Percentiles rank a stretch among this genome's conserved stretches.
Conservation (phyloP, 768 basidiomycete species). For the Russula virescens region DNA sequence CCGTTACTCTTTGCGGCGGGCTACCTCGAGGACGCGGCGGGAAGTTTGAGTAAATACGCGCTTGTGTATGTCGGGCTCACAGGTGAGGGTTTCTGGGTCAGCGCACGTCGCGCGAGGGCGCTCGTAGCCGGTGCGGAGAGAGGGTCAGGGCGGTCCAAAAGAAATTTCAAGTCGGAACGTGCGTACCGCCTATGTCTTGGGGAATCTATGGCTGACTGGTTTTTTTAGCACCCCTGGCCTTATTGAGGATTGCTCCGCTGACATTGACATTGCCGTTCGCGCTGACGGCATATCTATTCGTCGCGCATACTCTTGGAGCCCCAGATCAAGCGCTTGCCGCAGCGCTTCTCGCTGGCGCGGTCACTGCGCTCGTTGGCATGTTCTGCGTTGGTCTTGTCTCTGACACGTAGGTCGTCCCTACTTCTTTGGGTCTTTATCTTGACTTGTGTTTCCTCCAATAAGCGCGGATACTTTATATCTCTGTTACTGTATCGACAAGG, state of each 20-base stretch:
- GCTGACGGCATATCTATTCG: conserved; percentile 78
- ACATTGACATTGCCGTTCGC: conserved; percentile 80
- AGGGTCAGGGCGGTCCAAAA: conserved; percentile 37
- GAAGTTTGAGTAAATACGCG: conserved; percentile 54
- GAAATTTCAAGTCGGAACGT: conserved; percentile 56
- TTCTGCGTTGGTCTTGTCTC: conserved; percentile 79
- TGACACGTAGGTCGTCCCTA: conserved; percentile 50
- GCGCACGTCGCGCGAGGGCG: conserved; percentile 50
- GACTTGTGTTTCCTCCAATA: neutral
- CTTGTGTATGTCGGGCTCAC: conserved; percentile 52
- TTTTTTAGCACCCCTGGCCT: conserved; percentile 51
- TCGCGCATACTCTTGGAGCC: conserved; percentile 70
- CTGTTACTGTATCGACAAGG: conserved; percentile 62
- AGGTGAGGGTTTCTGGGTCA: conserved; percentile 46
- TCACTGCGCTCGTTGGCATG: conserved; percentile 75
- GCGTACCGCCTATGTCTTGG: conserved; percentile 25
- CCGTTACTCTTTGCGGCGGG: conserved; percentile 38
- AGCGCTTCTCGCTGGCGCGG: conserved; percentile 67
- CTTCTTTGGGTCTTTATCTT: neutral
- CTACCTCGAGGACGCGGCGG: conserved; percentile 42
- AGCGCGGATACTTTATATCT: conserved; percentile 63
- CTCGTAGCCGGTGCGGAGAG: conserved; percentile 53
- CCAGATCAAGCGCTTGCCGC: conserved; percentile 72
- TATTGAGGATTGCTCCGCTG: conserved; percentile 72
- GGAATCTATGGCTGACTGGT: neutral